phyloP scores from a whole-genome alignment of 2,329 filamentous ascomycete species.

The Neurospora sp. region DNA sequence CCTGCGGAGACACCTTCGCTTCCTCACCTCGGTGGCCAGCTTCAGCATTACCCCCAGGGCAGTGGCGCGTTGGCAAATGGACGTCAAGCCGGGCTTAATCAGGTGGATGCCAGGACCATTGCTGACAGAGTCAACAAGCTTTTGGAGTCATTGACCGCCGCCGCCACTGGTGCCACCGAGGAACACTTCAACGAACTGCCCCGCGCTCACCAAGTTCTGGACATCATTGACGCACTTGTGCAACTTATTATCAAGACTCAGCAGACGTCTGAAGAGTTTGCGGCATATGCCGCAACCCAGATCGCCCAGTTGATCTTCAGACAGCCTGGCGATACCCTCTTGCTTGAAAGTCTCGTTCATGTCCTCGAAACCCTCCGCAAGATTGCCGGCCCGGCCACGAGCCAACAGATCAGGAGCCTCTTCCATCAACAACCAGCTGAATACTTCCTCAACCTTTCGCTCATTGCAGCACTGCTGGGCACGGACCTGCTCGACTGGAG shows the following conservation, averaged over 20 bases:
- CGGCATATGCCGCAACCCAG: conserved; percentile 49
- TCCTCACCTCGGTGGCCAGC: conserved; percentile 41
- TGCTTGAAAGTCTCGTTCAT: conserved; percentile 53
- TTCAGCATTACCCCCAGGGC: conserved; percentile 46
- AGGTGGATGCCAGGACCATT: conserved; percentile 42
- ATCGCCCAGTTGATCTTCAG: conserved; percentile 49
- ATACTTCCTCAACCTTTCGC: conserved; percentile 45
- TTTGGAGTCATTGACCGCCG: conserved; percentile 45
- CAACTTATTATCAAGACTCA: conserved; percentile 54
- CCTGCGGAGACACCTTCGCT: conserved; percentile 50
- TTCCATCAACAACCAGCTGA: conserved; percentile 49
- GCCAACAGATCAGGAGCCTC: conserved; percentile 43
- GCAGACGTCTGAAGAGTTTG: conserved; percentile 51
- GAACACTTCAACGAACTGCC: conserved; percentile 52
- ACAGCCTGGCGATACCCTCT: conserved; percentile 43
- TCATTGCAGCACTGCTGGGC: conserved; percentile 47
- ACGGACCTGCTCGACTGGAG: conserved; percentile 55
- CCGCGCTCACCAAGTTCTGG: conserved; percentile 48
- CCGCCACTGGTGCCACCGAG: conserved; percentile 43
- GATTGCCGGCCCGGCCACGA: conserved; percentile 45
- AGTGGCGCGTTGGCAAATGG: conserved; percentile 41
- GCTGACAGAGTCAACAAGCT: conserved; percentile 49
- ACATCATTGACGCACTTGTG: conserved; percentile 52
- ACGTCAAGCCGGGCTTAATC: conserved; percentile 34
- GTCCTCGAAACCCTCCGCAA: conserved; percentile 51